Base-by-base conservation (phyloP, 31 red algal genomes). In the Odonthalia washingtoniensis region DNA sequence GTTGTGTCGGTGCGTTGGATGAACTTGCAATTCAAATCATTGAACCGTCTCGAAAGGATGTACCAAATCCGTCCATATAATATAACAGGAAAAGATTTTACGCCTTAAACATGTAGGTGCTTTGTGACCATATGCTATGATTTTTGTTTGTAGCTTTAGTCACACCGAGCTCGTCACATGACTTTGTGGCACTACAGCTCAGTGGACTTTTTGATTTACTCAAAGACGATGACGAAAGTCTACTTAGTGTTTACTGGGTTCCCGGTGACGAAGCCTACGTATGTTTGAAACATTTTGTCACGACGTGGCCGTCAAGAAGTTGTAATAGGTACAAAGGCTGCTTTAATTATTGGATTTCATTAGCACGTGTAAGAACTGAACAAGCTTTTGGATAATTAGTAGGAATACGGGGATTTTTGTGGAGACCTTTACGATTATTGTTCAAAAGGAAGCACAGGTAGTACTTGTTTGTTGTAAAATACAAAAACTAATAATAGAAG, bases 271-370 rank as follows among this genome's bases (percentile, higher is more conserved):
- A 85, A 53, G 89, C 89, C 0, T 92, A 92, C 38, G 17, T 43
- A 18, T 80, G 77, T 45, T 80, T 14, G 1, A 31, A 77, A 32
- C 31, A 42, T 43, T 31, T 92, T 2, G 45, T 80, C 4, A 86
- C 82, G n/a, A 80, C 89, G 37, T 52, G 70, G 70, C 75, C 89
- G 18, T 37, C 17, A 3, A 40, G 67, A 24, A 38, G 73, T 28
- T 35, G 67, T 28, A 12, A 69, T 40, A 72, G n/a, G 2, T 78
- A 34, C 32, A n/a, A 86, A 52, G 89, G 85, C 53, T 80, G 62
- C 26, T 85, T 85, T 72, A 92, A 92, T 52, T 92, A 46, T 30
- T 85, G 41, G 39, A 72, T 74, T 2, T 92, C 89, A 2, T 82
- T 53, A 2, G 60, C 78, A 43, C 34, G 78, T 17, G 42, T 68